Evolutionary conservation across 2,329 filamentous ascomycete species (phyloP).

Genomic region (Pestalotiopsis fici): DNA sequence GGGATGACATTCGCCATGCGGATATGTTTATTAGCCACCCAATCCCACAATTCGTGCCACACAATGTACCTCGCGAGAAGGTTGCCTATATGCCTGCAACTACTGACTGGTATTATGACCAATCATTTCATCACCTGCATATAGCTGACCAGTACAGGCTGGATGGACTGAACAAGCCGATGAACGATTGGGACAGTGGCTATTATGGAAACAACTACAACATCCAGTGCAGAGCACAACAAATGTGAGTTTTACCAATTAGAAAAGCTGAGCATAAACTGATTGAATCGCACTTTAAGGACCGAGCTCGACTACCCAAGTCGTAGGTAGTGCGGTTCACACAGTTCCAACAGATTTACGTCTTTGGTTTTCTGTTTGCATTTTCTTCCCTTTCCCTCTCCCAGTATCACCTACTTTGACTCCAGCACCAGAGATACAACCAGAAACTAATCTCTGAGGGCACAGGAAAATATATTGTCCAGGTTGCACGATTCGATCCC

Average conservation of each 20-base stretch:
- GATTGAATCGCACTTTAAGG: constrained; percentile 22
- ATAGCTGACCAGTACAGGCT: constrained; percentile 45
- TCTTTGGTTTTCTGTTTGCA: too few relatives aligned
- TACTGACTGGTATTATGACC: constrained; percentile 73
- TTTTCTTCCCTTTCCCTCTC: too few relatives aligned
- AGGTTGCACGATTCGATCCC: constrained; percentile 81
- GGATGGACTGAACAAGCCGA: constrained; percentile 77
- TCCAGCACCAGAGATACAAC: too few relatives aligned
- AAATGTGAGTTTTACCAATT: constrained; percentile 45
- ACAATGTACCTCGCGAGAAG: constrained; percentile 63
- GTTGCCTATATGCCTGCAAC: constrained; percentile 79
- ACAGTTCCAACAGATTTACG: not conserved
- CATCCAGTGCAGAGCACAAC: constrained; percentile 56
- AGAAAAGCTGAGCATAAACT: constrained; percentile 3
- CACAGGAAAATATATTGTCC: constrained; percentile 74
- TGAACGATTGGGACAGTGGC: constrained; percentile 68
- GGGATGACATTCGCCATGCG: constrained; percentile 68
- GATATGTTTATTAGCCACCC: constrained; percentile 85
- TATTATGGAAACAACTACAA: constrained; percentile 80
- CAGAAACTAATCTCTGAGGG: too few relatives aligned
- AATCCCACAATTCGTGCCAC: constrained; percentile 73
- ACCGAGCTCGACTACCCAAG: constrained; percentile 59
- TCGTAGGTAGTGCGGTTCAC: constrained; percentile 31
- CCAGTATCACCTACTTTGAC: too few relatives aligned
- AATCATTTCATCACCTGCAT: not conserved